Evolutionary conservation across 805 yeast species (phyloP).

Genomic region (Alloascoidea africana): DNA sequence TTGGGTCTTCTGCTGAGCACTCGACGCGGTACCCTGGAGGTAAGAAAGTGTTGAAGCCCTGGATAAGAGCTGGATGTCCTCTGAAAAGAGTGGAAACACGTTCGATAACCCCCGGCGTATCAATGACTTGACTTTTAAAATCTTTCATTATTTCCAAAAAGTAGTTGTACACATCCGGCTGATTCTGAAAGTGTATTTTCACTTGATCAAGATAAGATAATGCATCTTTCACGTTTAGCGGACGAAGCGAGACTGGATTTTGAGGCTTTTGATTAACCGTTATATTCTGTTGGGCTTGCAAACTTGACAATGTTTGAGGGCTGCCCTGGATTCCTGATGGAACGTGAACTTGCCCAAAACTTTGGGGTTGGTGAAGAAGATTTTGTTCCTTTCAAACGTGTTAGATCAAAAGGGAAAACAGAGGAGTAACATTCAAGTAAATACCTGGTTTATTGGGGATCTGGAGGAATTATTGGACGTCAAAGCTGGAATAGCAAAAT

Average conservation of each 20-base stretch:
- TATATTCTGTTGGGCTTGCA: too few species aligned
- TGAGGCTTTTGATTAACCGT: too few species aligned
- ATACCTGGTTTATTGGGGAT: too few species aligned
- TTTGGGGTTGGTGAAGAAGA: too few species aligned
- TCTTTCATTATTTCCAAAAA: conserved; percentile 98
- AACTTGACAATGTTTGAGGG: too few species aligned
- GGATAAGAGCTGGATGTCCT: conserved; percentile 85
- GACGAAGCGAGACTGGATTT: conserved; percentile 21
- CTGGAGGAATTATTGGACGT: too few species aligned
- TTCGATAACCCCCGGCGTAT: conserved; percentile 97
- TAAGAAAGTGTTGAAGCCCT: conserved; percentile 93
- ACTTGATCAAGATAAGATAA: conserved; percentile 91
- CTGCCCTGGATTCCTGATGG: too few species aligned
- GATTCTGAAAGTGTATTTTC: conserved; percentile 77
- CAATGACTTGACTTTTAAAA: conserved; percentile 86
- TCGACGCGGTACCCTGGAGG: conserved; percentile 94
- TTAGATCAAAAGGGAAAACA: too few species aligned
- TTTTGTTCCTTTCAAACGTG: too few species aligned
- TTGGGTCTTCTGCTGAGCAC: conserved; percentile 82
- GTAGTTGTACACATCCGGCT: conserved; percentile 92
- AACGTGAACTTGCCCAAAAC: too few species aligned
- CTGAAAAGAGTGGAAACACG: conserved; percentile 82
- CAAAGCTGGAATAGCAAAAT: too few species aligned
- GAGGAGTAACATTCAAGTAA: too few species aligned
- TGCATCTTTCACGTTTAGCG: conserved; percentile 92